Conservation (phyloP, 345 rosid genomes). For the Bruguiera sexangula region DNA sequence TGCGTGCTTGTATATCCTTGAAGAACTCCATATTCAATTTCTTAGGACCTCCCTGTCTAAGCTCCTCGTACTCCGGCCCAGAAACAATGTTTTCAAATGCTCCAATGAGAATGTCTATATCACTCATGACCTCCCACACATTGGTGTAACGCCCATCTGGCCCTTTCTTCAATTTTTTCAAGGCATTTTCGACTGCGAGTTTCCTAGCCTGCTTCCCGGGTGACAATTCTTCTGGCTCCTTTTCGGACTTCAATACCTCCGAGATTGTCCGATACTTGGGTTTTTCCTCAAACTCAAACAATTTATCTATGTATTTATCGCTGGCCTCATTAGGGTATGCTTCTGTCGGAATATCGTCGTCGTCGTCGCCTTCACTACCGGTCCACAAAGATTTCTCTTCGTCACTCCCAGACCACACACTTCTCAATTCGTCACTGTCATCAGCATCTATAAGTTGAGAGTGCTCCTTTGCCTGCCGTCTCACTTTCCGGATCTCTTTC, state of each 20-base stretch:
- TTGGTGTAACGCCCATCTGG: constrained; percentile 88
- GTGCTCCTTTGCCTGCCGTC: constrained; percentile 68
- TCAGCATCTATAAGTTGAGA: constrained; percentile 69
- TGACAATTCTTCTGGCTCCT: constrained; percentile 84
- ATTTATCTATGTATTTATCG: constrained; percentile 67
- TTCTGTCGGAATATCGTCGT: constrained; percentile 75
- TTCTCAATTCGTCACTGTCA: constrained; percentile 80
- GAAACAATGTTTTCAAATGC: constrained; percentile 89
- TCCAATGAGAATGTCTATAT: constrained; percentile 72
- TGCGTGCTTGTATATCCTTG: constrained; percentile 87
- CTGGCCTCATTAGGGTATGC: constrained; percentile 71
- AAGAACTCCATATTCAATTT: constrained; percentile 85
- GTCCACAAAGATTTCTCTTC: constrained; percentile 95
- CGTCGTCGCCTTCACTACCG: constrained; percentile 81
- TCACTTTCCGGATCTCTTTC: constrained; percentile 59
- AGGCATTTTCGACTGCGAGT: constrained; percentile 86
- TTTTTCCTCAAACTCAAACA: constrained; percentile 90
- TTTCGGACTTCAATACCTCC: constrained; percentile 65
- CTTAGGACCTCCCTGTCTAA: constrained; percentile 90
- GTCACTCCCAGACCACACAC: constrained; percentile 91
- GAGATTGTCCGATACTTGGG: constrained; percentile 85
- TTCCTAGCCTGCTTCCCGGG: constrained; percentile 89
- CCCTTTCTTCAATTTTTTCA: constrained; percentile 89
- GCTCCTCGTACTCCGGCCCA: constrained; percentile 93
- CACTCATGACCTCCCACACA: constrained; percentile 97